phyloP scores from a whole-genome alignment of 2,329 filamentous ascomycete species.

The Apiospora sp. region DNA sequence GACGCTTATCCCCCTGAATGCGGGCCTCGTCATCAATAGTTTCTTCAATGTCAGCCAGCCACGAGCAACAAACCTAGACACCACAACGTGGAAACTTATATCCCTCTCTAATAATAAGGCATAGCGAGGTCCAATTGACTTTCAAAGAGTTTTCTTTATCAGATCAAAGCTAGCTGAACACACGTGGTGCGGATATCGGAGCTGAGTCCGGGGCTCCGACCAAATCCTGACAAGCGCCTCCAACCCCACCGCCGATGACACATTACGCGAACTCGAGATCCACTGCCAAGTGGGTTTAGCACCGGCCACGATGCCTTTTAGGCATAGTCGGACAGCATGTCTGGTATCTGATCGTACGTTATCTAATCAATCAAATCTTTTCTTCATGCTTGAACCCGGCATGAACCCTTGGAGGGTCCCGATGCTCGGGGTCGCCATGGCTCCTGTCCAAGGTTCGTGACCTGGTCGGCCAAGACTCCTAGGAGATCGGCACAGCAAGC shows the following conservation, averaged over 20 bases:
- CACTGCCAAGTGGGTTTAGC: neutral
- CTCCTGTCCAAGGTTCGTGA: neutral
- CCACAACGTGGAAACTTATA: neutral
- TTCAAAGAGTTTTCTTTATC: neutral
- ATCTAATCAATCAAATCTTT: constrained; percentile 24
- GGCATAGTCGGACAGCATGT: neutral
- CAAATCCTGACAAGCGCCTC: constrained; percentile 7
- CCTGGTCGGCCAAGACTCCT: neutral
- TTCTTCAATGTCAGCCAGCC: neutral
- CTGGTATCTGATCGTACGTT: constrained; percentile 3
- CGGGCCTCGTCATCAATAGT: neutral
- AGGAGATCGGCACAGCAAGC: neutral
- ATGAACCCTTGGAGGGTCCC: neutral
- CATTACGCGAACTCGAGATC: neutral
- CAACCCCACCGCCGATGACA: neutral
- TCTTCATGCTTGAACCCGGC: neutral
- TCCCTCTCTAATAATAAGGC: neutral
- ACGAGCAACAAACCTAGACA: neutral
- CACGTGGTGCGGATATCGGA: neutral
- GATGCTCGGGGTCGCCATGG: neutral
- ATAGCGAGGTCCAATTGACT: neutral
- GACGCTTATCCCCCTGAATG: neutral
- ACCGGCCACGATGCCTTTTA: neutral
- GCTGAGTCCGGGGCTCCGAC: neutral
- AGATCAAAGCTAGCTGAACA: neutral